Percentiles rank a stretch among this genome's conserved stretches.
Evolutionary conservation across 106 monocot genomes (phyloP).

Genomic region (Vanilla planifolia): DNA sequence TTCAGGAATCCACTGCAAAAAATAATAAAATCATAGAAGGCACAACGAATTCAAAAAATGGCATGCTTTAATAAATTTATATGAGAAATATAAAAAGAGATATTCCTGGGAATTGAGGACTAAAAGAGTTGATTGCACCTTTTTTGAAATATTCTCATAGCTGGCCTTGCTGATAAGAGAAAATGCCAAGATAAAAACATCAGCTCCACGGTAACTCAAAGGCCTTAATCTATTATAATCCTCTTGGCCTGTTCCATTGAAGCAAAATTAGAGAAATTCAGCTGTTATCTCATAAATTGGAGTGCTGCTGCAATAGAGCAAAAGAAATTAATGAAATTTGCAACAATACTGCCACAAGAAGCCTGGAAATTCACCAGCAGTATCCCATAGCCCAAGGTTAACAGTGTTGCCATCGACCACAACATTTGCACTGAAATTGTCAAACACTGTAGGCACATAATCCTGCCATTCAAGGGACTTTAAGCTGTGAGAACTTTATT

Average conservation of each 20-base stretch:
- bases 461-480: too few species aligned
- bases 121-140: conserved; percentile 21
- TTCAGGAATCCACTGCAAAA: conserved; percentile 81
- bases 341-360: too few species aligned
- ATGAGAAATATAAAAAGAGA: not conserved
- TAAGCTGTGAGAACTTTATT: too few species aligned
- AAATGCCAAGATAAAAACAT: conserved; percentile 75
- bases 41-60: too few species aligned
- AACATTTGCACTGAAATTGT: conserved; percentile 77
- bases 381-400: conserved; percentile 70
- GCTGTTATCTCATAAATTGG: too few species aligned
- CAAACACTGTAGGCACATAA: conserved; percentile 69
- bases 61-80: not conserved
- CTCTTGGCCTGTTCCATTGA: conserved; percentile 46
- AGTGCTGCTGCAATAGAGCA: too few species aligned
- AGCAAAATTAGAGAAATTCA: not conserved
- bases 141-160: conserved; percentile 74
- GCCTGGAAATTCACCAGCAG: conserved; percentile 66
- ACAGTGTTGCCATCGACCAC: conserved; percentile 68
- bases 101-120: too few species aligned
- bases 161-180: conserved; percentile 73
- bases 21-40: not conserved
- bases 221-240: conserved; percentile 82
- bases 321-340: too few species aligned
- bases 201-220: conserved; percentile 90